Evolutionary conservation across 495 filamentous ascomycete genomes (phyloP).

Genomic region (Geopyxis carbonaria): DNA sequence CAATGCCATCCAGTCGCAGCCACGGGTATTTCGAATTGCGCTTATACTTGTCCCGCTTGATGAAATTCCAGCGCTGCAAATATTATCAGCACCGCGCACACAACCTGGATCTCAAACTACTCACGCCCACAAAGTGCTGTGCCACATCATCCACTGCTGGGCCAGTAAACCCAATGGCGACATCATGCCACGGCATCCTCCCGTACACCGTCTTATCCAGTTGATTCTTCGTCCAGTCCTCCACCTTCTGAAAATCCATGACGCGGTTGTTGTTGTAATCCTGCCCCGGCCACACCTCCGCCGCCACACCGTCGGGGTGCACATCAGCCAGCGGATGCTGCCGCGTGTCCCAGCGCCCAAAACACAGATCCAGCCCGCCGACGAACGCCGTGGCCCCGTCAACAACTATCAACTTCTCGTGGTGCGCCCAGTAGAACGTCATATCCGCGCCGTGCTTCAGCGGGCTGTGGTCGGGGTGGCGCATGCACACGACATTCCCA

Average conservation of each 20-base stretch:
- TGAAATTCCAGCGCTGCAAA: slow-evolving; percentile 65
- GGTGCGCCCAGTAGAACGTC: slow-evolving; percentile 97
- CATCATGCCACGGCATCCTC: slow-evolving; percentile 96
- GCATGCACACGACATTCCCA: slow-evolving; percentile 76
- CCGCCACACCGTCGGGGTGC: slow-evolving; percentile 62
- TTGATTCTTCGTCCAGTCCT: slow-evolving; percentile 85
- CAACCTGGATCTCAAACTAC: neutral
- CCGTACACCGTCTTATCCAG: slow-evolving; percentile 84
- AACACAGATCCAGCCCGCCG: slow-evolving; percentile 88
- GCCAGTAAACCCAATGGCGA: slow-evolving; percentile 74
- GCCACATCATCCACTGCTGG: slow-evolving; percentile 88
- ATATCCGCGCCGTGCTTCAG: slow-evolving; percentile 88
- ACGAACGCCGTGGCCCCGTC: slow-evolving; percentile 84
- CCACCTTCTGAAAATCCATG: slow-evolving; percentile 83
- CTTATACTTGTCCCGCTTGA: slow-evolving; percentile 97
- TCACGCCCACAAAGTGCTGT: slow-evolving; percentile 61
- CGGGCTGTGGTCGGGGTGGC: slow-evolving; percentile 89
- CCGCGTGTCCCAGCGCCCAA: slow-evolving; percentile 77
- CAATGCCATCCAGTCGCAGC: slow-evolving; percentile 65
- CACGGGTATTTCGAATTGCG: slow-evolving; percentile 62
- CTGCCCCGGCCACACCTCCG: slow-evolving; percentile 86
- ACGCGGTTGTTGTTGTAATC: slow-evolving; percentile 55
- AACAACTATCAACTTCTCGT: slow-evolving; percentile 91
- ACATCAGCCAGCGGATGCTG: slow-evolving; percentile 78
- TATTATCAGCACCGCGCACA: neutral